These are phyloP conservation scores for Yamadazyma nakazawae DNA, from an alignment of 805 yeast species.

Conservation along the genomic window DNA sequence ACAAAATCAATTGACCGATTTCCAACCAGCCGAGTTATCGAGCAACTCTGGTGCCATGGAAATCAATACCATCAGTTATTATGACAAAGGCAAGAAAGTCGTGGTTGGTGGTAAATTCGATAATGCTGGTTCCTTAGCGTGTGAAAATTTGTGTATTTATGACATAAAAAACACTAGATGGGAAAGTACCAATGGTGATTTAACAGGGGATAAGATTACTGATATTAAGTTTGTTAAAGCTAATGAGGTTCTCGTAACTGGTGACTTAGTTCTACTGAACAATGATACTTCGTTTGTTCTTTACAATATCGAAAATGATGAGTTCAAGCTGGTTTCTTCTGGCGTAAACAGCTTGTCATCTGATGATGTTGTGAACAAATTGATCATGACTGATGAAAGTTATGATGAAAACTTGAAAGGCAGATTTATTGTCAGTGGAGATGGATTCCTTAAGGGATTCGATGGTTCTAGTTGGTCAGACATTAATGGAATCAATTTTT, in stretches of 20 bases:
- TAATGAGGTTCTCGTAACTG: conserved; percentile 41
- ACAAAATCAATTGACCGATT: conserved; percentile 35
- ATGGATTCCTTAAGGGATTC: conserved; percentile 35
- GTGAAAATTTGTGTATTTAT: conserved; percentile 66
- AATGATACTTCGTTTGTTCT: conserved; percentile 43
- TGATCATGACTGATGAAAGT: conserved; percentile 43
- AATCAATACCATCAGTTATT: conserved; percentile 35
- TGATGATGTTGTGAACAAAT: not conserved
- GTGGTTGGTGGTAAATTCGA: conserved; percentile 75
- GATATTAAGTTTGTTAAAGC: conserved; percentile 47
- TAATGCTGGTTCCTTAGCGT: conserved; percentile 52
- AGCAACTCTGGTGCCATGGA: conserved; percentile 30
- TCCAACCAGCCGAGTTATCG: conserved; percentile 50
- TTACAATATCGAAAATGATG: conserved; percentile 48
- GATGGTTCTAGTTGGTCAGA: conserved; percentile 49
- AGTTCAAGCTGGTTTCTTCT: conserved; percentile 18
- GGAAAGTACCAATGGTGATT: conserved; percentile 36
- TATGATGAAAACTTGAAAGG: conserved; percentile 35
- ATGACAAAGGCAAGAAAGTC: conserved; percentile 35
- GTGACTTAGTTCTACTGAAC: conserved; percentile 48
- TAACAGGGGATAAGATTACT: conserved; percentile 50
- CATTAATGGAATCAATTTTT: conserved; percentile 32
- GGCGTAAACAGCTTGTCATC: conserved; percentile 5
- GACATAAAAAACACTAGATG: conserved; percentile 54
- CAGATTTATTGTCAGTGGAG: conserved; percentile 35